Evolutionary conservation across 306 rosid species (phyloP), one percentile per base, ranked within the genome.

Genomic region (Ormosia semicastrata): DNA sequence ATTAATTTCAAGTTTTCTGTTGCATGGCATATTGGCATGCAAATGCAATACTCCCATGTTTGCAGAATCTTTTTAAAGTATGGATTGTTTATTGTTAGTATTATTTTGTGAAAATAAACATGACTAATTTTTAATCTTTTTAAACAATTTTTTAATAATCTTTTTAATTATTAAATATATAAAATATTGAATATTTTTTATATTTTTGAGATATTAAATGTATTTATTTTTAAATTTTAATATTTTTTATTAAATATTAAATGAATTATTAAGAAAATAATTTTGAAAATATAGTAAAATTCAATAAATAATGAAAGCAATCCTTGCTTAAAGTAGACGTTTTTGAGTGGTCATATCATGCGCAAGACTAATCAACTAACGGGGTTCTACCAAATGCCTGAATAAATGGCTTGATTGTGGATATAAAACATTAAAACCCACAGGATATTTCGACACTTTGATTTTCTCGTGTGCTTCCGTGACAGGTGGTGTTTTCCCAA

Each of bases 321-420:
- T 46, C 44, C 18, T 87, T 63, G 83, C 87, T 88, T 87, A 71
- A 85, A 90, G 85, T 60, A 63, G 64, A 82, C 40, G 82, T 57
- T 85, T 44, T 83, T 76, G 89, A 88, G 89, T 82, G 85, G 91
- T 91, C 91, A 82, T 82, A 60, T 93, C 94, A 82, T 89, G 91
- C 87, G 82, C 73, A 32, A 65, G 56, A 77, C 57, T 72, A 85
- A 79, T 72, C 76, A 80, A 74, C 73, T 64, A 56, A 41, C 5
- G 24, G 47, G 49, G 47, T 9, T 34, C 50, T 70, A 57, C 67
- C 66, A 63, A 79, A 64, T 83, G 74, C 78, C 87, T 57, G 82
- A 83, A 81, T 82, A 74, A 67, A 43, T 83, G 76, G 74, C 73
- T 79, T 71, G 49, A 60, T 53, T 80, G 44, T 71, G 39, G 47